These are phyloP conservation scores for Blattamonas nauphoetae DNA, from an alignment of 78 protist species.

Conservation along the genomic window DNA sequence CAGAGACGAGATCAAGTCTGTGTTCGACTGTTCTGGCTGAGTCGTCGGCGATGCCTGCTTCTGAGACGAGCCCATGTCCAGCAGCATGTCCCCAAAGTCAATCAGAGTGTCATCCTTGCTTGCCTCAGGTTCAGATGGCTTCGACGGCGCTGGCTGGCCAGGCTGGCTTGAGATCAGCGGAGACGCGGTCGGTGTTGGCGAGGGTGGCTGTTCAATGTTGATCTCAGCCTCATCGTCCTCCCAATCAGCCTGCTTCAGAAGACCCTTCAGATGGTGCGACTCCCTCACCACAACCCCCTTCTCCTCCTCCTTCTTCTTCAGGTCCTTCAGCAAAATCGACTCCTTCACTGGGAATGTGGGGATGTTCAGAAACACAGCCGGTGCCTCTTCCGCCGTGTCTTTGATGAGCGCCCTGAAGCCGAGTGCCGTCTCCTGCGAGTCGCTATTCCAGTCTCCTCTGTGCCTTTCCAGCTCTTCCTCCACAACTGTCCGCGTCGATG, in stretches of 20 bases:
- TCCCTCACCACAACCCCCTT: not conserved
- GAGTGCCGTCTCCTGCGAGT: not conserved
- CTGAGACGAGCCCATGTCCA: not conserved
- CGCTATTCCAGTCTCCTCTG: not conserved
- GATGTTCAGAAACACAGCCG: not conserved
- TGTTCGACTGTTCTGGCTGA: not conserved
- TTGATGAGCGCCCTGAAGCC: not conserved
- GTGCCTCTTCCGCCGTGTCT: not conserved
- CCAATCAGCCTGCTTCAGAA: not conserved
- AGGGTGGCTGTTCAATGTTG: not conserved
- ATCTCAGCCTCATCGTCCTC: not conserved
- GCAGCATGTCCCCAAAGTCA: not conserved
- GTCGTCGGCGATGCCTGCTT: not conserved
- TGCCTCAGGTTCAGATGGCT: not conserved
- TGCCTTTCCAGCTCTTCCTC: not conserved
- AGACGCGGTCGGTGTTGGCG: not conserved
- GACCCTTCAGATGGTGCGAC: not conserved
- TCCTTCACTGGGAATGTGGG: not conserved
- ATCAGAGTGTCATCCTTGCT: not conserved
- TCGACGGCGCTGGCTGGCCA: not conserved
- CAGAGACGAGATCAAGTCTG: not conserved
- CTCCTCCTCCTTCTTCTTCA: not conserved
- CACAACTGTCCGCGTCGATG: not conserved
- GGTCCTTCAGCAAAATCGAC: not conserved
- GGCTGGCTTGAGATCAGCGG: not conserved